Evolutionary conservation across 2,329 filamentous ascomycete species (phyloP), one percentile per base, ranked within the genome.

Genomic region (Fusarium devonianum): DNA sequence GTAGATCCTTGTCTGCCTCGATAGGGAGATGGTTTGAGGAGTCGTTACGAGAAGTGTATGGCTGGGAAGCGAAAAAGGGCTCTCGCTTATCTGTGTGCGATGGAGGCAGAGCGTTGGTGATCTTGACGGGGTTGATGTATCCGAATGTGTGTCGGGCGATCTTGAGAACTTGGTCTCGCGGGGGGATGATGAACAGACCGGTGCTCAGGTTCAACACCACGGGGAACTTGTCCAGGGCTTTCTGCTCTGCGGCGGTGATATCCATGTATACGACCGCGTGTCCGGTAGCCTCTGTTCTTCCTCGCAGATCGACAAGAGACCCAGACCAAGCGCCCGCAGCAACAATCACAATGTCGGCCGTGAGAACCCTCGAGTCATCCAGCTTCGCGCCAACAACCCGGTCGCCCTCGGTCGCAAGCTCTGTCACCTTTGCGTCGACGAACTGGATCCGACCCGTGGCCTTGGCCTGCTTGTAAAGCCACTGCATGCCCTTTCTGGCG

Each of bases 301-400:
- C 90, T 35, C 86, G 78, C 1, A 97, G 76, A 70, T 96, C 89
- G 46, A 97, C 74, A 16, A 97, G 78, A 2, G 82, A 80, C 3
- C 86, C 83, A 2, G 89, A 90, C 92, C 93, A 97, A 4, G 93
- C 92, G 12, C 93, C 93, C 0, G 92, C 86, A 0, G 93, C 92
- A 3, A 96, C 79, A 45, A 97, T 78, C 23, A 89, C 86, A 7
- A 96, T 78, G 49, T 90, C 88, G 2, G 88, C 89, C 4, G 72
- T 73, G 6, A 74, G 53, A 6, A 76, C 16, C 77, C 41, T 53
- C 6, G 67, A 65, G 36, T 70, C 64, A n/a, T 58, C 58, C 34
- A 73, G 38, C 56, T 66, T 66, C 12, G 70, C 88, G 23, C 89
- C 89, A 1, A 78, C 76, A n/a, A 81, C 73, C 33, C 64, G 69